phyloP scores from a whole-genome alignment of 1,139 yeast genomes.

The Maudiozyma humilis region DNA sequence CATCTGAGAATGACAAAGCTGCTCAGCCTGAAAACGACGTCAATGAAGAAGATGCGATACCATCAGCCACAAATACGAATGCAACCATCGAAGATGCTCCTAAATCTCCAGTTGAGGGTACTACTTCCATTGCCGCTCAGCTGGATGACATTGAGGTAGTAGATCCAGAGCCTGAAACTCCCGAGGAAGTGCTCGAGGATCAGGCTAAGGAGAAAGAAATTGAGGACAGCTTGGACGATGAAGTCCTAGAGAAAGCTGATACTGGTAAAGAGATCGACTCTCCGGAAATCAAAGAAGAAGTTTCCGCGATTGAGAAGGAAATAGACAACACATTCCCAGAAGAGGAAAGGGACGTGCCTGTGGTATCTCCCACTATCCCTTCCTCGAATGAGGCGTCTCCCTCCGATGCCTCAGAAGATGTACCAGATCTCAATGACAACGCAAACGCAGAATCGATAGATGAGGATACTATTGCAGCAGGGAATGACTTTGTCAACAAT shows the following conservation, averaged over 20 bases:
- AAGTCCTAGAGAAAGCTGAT: neutral
- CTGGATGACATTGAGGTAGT: neutral
- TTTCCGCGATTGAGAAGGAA: neutral
- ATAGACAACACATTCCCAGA: slow-evolving; percentile 1
- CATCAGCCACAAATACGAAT: no score
- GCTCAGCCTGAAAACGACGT: neutral
- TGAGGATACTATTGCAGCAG: neutral
- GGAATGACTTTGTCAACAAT: neutral
- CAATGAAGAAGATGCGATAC: no score
- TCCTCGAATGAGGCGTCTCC: neutral
- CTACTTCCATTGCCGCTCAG: neutral
- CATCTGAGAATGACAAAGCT: no score
- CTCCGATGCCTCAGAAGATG: neutral
- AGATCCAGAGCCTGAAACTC: neutral
- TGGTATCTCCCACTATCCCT: neutral
- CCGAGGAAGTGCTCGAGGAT: neutral
- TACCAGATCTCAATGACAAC: neutral
- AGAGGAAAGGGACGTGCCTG: neutral
- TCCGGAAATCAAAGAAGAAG: neutral
- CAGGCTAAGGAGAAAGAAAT: neutral
- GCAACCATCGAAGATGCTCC: no score
- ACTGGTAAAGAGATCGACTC: neutral
- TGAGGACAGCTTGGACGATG: neutral
- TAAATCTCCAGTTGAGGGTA: neutral
- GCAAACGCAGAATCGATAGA: neutral